Percentiles rank a stretch among this genome's conserved stretches.
Conservation (phyloP, 164 flowering plant species). For the Magnolia sinica region DNA sequence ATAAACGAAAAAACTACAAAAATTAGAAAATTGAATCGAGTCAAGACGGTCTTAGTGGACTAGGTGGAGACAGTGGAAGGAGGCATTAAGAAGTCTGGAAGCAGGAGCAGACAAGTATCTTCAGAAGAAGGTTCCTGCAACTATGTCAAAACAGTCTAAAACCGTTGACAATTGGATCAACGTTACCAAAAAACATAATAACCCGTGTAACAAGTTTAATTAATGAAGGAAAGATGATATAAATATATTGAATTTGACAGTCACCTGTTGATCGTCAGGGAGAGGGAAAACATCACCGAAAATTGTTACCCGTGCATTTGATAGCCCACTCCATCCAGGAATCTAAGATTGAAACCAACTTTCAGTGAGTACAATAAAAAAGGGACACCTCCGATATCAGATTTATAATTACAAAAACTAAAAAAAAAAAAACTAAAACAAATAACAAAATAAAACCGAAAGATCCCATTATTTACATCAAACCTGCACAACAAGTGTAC, state of each 20-base stretch:
- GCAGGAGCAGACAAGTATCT: neutral
- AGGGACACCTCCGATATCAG: neutral
- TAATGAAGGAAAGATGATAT: neutral
- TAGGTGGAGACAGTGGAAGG: no score
- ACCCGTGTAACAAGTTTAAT: no score
- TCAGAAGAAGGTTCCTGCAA: neutral
- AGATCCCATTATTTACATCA: conserved; percentile 8
- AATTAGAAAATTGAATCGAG: no score
- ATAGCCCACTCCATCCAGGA: conserved; percentile 99
- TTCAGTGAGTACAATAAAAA: conserved; percentile 22
- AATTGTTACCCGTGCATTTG: conserved; percentile 97
- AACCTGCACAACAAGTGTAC: conserved; percentile 98
- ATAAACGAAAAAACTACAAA: no score
- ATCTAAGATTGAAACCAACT: conserved; percentile 47
- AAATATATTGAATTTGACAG: neutral
- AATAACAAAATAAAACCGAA: no score
- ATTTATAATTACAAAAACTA: neutral
- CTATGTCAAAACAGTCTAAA: no score
- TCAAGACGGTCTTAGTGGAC: no score
- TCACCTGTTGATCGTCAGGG: conserved; percentile 84
- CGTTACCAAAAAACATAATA: no score
- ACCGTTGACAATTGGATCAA: neutral
- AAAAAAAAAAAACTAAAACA: conserved; percentile 7
- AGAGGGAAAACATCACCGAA: conserved; percentile 94
- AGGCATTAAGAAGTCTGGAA: neutral